Percentiles rank a stretch among this genome's conserved stretches.
phyloP scores from a whole-genome alignment of 1,284 basidiomycete species.

The Butyriboletus appendiculatus region DNA sequence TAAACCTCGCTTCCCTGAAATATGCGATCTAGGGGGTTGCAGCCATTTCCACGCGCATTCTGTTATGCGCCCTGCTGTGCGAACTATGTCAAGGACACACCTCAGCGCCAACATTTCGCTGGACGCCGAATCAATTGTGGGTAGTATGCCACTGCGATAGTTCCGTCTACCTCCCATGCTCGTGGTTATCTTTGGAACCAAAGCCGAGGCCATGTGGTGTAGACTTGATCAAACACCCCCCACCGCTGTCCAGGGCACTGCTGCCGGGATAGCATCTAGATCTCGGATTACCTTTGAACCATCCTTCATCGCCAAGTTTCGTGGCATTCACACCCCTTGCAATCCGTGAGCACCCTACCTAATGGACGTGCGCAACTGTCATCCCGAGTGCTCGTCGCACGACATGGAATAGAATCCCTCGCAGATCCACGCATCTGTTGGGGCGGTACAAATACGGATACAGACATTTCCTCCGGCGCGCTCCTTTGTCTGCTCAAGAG shows the following conservation, averaged over 20 bases:
- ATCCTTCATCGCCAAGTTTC: not conserved
- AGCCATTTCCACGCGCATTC: too few relatives aligned
- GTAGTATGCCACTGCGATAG: not conserved
- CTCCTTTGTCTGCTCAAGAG: not conserved
- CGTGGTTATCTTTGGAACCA: not conserved
- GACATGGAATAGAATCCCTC: not conserved
- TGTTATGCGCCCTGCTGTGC: too few relatives aligned
- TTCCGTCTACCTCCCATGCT: not conserved
- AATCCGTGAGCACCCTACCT: not conserved
- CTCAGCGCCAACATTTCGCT: too few relatives aligned
- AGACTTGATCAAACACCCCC: not conserved
- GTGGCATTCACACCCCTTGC: not conserved
- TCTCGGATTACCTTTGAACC: not conserved
- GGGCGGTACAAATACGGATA: not conserved
- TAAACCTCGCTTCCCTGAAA: too few relatives aligned
- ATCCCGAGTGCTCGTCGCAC: not conserved
- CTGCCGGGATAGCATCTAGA: not conserved
- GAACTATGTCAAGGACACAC: too few relatives aligned
- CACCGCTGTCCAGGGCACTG: not conserved
- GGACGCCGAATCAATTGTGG: too few relatives aligned
- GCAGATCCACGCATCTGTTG: not conserved
- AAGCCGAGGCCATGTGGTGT: not conserved
- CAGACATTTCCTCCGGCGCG: constrained; percentile 14
- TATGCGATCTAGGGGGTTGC: too few relatives aligned
- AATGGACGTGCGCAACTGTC: not conserved